Base-by-base conservation (phyloP, 1,284 basidiomycete genomes). In the Cryptococcus floricola region DNA sequence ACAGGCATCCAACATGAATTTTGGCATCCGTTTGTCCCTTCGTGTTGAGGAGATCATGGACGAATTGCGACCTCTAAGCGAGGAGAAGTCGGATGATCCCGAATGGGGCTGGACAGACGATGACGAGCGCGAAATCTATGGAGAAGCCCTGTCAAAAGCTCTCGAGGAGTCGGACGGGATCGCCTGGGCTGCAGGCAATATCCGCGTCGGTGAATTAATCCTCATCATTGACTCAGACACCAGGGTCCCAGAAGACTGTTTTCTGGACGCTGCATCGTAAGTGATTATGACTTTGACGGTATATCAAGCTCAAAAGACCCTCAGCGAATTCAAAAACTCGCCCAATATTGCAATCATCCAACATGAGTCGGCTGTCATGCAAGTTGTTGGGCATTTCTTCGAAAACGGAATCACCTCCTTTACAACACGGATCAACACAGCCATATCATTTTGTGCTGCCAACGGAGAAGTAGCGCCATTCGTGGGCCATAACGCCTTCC, bases 371-470 rank as follows among this genome's bases (percentile, higher is more conserved):
- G 71, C 62, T 47, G 74, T 75, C 53, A 89, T 91, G 87, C 86
- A 90, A 72, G 89, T 92, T 60, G 86, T 85, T 0, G 77, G 87
- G 71, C 87, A 89, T 74, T 92, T 88, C 76, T 92, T 92, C 65
- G 90, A 92, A 71, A 88, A 88, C 66, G 87, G 87, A 2, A 86
- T 92, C 67, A 84, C 88, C 1, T 86, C 86, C 76, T 92, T 93
- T 78, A 91, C 88, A 1, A 83, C 83, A 7, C 80, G 87, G 27
- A 88, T 89, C 74, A 88, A 90, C 76, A 51, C 54, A 42, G 71
- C 72, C 64, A 91, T 91, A 58, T 86, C 87, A 0, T 80, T 83
- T 63, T 78, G 83, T 28, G 85, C 84, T 58, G 80, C 82, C 5
- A 89, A 88, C 63, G 89, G 87, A 44, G 88, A 90, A 62, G 59